A percentile compares a stretch with the other conserved stretches of the same genome.
Conservation (phyloP, 495 filamentous ascomycete species). For the Lichina pygmaea region DNA sequence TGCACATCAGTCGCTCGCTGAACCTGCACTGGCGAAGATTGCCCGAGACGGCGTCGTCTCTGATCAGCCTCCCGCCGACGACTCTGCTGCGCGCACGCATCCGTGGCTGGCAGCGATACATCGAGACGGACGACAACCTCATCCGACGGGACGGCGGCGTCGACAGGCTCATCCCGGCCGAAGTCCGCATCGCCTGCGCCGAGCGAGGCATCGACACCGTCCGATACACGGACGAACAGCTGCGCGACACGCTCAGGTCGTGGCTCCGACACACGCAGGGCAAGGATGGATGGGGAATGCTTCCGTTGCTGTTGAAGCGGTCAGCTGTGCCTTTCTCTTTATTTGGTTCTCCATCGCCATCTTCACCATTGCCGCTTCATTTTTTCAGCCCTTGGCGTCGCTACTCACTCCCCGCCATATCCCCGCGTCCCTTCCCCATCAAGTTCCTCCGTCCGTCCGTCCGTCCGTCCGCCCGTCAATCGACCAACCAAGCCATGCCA, state of each 20-base stretch:
- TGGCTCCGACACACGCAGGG: slow-evolving; percentile 4
- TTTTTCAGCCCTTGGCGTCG: not conserved
- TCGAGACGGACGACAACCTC: slow-evolving; percentile 30
- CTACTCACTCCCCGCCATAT: not conserved
- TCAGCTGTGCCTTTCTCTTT: not conserved
- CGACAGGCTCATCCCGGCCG: slow-evolving; percentile 19
- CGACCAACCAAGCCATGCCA: no score
- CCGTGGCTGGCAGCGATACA: slow-evolving; percentile 18
- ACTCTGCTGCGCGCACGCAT: slow-evolving; percentile 17
- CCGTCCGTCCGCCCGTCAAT: no score
- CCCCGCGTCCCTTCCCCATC: no score
- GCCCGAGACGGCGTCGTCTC: slow-evolving; percentile 1
- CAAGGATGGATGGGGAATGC: not conserved
- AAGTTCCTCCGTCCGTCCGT: no score
- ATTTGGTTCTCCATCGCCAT: not conserved
- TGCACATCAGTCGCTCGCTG: slow-evolving; percentile 2
- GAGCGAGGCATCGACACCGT: slow-evolving; percentile 20
- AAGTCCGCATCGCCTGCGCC: slow-evolving; percentile 28
- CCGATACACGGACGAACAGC: slow-evolving; percentile 7
- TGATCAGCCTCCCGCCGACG: slow-evolving; percentile 12
- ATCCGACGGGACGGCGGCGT: slow-evolving; percentile 25
- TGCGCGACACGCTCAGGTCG: slow-evolving; percentile 3
- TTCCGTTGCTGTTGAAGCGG: slow-evolving; percentile 1
- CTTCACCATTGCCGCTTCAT: not conserved
- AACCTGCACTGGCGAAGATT: slow-evolving; percentile 2